A percentile compares a stretch with the other conserved stretches of the same genome.
Evolutionary conservation across 2,329 filamentous ascomycete genomes (phyloP).

Genomic region (Plectosphaerella cucumerina): DNA sequence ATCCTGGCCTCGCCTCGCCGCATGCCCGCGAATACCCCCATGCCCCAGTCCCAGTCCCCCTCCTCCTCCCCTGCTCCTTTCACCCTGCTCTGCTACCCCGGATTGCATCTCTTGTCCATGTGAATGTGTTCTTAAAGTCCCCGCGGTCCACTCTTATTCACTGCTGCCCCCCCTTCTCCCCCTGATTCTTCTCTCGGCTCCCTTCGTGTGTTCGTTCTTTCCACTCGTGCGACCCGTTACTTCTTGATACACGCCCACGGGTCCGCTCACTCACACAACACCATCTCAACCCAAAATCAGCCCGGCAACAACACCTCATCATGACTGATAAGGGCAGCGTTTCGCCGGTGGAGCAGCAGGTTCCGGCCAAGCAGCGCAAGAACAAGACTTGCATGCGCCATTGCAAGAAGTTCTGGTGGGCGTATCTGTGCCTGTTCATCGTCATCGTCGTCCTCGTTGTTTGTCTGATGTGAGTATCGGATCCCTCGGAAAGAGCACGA

Average conservation of each 20-base stretch:
- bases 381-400: constrained; percentile 39
- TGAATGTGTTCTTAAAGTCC: constrained; percentile 8
- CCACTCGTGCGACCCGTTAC: background rate
- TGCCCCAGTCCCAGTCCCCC: background rate
- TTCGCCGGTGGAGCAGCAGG: constrained; percentile 27
- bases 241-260: background rate
- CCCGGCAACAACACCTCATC: background rate
- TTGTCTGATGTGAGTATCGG: constrained; percentile 51
- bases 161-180: background rate
- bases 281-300: background rate
- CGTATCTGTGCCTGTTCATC: constrained; percentile 47
- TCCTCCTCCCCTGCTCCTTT: background rate
- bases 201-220: background rate
- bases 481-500: background rate
- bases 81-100: constrained; percentile 4
- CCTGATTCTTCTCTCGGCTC: background rate
- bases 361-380: constrained; percentile 21
- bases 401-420: constrained; percentile 58
- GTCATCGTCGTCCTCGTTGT: constrained; percentile 50
- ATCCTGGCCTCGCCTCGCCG: background rate
- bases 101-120: constrained; percentile 5
- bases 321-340: constrained; percentile 35
- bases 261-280: background rate
- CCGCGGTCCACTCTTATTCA: constrained; percentile 6
- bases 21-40: background rate